Base-by-base conservation (phyloP, 2,329 filamentous ascomycete species). In the Neonectria coccinea region DNA sequence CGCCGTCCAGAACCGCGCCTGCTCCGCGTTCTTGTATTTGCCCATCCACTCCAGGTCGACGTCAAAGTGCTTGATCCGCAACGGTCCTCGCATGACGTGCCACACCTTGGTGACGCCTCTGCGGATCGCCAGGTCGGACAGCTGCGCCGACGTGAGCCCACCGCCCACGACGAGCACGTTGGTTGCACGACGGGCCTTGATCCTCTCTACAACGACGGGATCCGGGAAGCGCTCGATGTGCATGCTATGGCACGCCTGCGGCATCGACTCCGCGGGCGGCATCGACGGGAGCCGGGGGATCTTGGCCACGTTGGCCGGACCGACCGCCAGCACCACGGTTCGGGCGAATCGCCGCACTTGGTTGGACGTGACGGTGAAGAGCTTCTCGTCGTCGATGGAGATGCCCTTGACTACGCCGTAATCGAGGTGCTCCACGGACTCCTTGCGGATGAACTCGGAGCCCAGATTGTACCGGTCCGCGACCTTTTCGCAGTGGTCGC, bases 1-100 rank as follows among this genome's bases (percentile, higher is more conserved):
- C 4, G 91, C 91, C 7, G 87, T 88, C 90, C 91, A 94, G 77
- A 94, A 96, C 0, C 85, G 84, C 1, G 92, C 89, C 74, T 94
- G 91, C 69, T 92, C 88, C 58, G 88, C 86, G 75, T 95, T 95
- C 60, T 90, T 89, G 77, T 92, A 95, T 75, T 95, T 95, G 10
- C 90, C 91, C 77, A 95, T 91, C 92, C 92, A 96, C 52, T 87
- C 85, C 2, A 95, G 83, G 61, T 89, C 87, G 25, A 95, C 85
- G 70, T 95, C 92, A 68, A 95, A 95, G 64, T 91, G 89, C 77
- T 95, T 95, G 54, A 93, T 84, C 70, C 82, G 80, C 12, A 85
- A 71, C 0, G 81, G 78, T 0, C 85, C 83, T 0, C 92, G 85
- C 85, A 94, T 89, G 27, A 95, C 74, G 56, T 92, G 86, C 82